Evolutionary conservation across 768 basidiomycete species (phyloP).

Genomic region (Pleurotus citrinopileatus): DNA sequence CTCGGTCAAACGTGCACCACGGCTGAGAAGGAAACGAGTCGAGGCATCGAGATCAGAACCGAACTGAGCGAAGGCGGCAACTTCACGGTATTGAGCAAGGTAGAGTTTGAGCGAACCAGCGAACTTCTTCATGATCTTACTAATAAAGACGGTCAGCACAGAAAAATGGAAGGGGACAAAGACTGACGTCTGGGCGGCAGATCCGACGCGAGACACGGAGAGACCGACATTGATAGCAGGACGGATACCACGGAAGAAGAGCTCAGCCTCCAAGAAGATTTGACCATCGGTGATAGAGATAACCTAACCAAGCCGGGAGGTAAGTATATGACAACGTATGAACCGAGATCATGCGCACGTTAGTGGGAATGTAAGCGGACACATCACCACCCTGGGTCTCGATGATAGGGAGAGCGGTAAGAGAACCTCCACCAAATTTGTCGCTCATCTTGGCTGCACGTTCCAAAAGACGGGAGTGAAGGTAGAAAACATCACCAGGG

Average conservation of each 20-base stretch:
- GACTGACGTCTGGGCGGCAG: slow-evolving; percentile 97
- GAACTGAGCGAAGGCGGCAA: slow-evolving; percentile 98
- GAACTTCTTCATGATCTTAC: slow-evolving; percentile 99
- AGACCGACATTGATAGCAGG: slow-evolving; percentile 99
- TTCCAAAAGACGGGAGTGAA: slow-evolving; percentile 99
- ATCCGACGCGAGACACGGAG: slow-evolving; percentile 99
- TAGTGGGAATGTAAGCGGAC: slow-evolving; percentile 97
- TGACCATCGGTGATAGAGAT: slow-evolving; percentile 99
- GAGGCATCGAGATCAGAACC: slow-evolving; percentile 99
- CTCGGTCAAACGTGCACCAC: slow-evolving; percentile 98
- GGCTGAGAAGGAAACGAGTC: slow-evolving; percentile 95
- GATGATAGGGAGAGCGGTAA: slow-evolving; percentile 98
- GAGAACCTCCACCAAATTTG: slow-evolving; percentile 96
- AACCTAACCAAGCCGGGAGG: slow-evolving; percentile 50
- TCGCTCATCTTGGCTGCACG: slow-evolving; percentile 99
- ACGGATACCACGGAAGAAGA: slow-evolving; percentile 99
- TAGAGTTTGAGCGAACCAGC: slow-evolving; percentile 99
- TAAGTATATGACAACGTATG: background rate
- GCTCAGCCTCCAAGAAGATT: slow-evolving; percentile 99
- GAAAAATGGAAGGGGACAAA: background rate
- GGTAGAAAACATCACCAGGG: slow-evolving; percentile 99
- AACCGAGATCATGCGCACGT: slow-evolving; percentile 46
- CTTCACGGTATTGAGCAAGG: slow-evolving; percentile 99
- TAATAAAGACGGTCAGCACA: slow-evolving; percentile 22
- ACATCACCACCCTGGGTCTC: slow-evolving; percentile 99